Evolutionary conservation across 805 yeast species (phyloP).

Genomic region (Ascoidea tarda): DNA sequence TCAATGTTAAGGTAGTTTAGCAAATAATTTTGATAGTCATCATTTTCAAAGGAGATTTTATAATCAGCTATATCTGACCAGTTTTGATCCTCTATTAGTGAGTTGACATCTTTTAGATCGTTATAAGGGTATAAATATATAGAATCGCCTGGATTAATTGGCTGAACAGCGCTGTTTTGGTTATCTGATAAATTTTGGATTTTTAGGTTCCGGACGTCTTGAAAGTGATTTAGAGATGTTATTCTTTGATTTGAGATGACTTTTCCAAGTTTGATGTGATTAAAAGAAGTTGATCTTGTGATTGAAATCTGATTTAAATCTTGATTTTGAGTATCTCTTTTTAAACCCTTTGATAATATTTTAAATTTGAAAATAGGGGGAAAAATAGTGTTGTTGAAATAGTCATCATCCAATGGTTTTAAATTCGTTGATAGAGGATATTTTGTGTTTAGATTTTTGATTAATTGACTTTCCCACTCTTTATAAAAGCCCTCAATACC

Average conservation of each 20-base stretch:
- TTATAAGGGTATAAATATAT: conserved; percentile 66
- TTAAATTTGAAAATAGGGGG: conserved; percentile 5
- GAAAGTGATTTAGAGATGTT: conserved; percentile 66
- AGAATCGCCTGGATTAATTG: conserved; percentile 61
- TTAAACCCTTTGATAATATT: neutral
- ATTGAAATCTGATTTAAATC: conserved; percentile 17
- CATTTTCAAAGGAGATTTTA: conserved; percentile 26
- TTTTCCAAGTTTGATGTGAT: conserved; percentile 22
- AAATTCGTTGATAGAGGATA: conserved; percentile 21
- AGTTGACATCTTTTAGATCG: conserved; percentile 44
- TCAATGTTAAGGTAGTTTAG: conserved; percentile 5
- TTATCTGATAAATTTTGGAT: conserved; percentile 17
- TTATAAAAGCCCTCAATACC: conserved; percentile 59
- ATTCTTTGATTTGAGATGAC: conserved; percentile 41
- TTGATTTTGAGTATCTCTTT: neutral
- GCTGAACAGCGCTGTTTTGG: too few relatives aligned
- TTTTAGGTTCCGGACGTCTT: conserved; percentile 64
- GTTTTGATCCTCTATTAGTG: conserved; percentile 50
- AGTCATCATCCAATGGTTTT: neutral
- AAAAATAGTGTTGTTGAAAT: neutral
- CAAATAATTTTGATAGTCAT: conserved; percentile 16
- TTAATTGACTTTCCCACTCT: conserved; percentile 50
- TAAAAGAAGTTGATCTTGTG: conserved; percentile 12
- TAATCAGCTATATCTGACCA: conserved; percentile 66
- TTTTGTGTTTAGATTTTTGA: conserved; percentile 20